These are phyloP conservation scores for Sporothrix humicola DNA, from an alignment of 2,329 filamentous ascomycete species.

Conservation along the genomic window DNA sequence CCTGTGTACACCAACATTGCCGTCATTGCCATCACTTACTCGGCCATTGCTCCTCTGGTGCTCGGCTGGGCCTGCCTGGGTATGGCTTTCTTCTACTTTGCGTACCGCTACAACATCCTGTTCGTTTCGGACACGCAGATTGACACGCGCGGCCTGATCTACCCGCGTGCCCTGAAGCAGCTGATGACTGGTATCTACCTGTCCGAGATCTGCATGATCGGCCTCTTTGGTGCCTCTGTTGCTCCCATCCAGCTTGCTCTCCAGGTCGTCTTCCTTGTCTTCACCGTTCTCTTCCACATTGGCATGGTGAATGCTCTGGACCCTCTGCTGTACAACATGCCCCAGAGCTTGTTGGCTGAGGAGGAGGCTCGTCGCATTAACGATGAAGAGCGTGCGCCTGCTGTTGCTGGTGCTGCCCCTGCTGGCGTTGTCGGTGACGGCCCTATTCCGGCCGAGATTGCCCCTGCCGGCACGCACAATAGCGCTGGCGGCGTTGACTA, in stretches of 20 bases:
- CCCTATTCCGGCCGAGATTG: constrained; percentile 38
- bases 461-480: background rate
- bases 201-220: constrained; percentile 78
- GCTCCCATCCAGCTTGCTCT: constrained; percentile 73
- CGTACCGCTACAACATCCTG: constrained; percentile 85
- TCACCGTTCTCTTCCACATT: constrained; percentile 77
- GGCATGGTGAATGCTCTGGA: constrained; percentile 73
- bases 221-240: constrained; percentile 74
- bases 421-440: constrained; percentile 27
- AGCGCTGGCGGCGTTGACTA: constrained; percentile 20
- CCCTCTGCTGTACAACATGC: constrained; percentile 79
- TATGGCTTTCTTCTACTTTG: constrained; percentile 79
- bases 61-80: constrained; percentile 82
- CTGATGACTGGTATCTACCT: constrained; percentile 83
- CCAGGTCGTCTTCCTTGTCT: constrained; percentile 75
- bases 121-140: constrained; percentile 80
- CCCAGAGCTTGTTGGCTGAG: constrained; percentile 67
- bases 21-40: constrained; percentile 80
- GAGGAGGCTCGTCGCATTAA: constrained; percentile 46
- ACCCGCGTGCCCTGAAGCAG: constrained; percentile 87
- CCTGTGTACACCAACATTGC: constrained; percentile 82
- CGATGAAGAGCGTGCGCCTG: constrained; percentile 39
- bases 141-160: constrained; percentile 91
- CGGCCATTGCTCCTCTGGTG: constrained; percentile 81
- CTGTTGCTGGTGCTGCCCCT: constrained; percentile 30